Base-by-base conservation (phyloP, 164 flowering plant genomes). In the Tinospora cordifolia region DNA sequence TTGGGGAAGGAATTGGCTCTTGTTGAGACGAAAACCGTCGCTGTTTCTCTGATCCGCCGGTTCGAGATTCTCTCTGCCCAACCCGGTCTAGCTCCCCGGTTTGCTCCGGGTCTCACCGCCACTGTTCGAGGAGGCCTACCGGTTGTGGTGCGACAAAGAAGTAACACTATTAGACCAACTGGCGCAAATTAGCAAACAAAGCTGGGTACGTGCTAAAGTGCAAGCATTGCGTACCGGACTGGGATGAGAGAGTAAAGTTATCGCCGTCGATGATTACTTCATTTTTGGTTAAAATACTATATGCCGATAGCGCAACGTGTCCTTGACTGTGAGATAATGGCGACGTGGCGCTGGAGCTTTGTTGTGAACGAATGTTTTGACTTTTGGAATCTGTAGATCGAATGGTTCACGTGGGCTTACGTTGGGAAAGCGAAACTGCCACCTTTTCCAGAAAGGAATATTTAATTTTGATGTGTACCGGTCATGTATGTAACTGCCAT, bases 91-190 rank as follows among this genome's bases (percentile, higher is more conserved):
- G 12, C 8, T 0, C 83, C 81, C 0, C 73, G 71, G 72, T 93
- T 89, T 62, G 77, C 71, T 5, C 88, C 97, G 3, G 96, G 95
- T 0, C 81, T 93, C 1, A 85, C 92, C 8, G 91, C 98, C 44
- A 81, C 83, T 4, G 63, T 89, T 0, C 76, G 75, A 0, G 96
- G 90, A 8, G 98, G 98, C 1, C 76, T 93, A 6, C 84, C 82
- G 5, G 87, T 84, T n/a, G 6, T 22, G 19, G 74, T 89, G 17
- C 67, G 70, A 34, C 69, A 83, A 44, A 49, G 79, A 17, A 41
- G 34, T n/a, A n/a, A n/a, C n/a, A n/a, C n/a, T n/a, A n/a, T 34
- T 6, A 9, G 1, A 17, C 8, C 1, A 21, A 39, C 22, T n/a
- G 46, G 46, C 19, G 59, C 21, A 51, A 8, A 51, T 41, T 51